Conservation (phyloP, 108 stramenopile genomes). For the Seminavis robusta region DNA sequence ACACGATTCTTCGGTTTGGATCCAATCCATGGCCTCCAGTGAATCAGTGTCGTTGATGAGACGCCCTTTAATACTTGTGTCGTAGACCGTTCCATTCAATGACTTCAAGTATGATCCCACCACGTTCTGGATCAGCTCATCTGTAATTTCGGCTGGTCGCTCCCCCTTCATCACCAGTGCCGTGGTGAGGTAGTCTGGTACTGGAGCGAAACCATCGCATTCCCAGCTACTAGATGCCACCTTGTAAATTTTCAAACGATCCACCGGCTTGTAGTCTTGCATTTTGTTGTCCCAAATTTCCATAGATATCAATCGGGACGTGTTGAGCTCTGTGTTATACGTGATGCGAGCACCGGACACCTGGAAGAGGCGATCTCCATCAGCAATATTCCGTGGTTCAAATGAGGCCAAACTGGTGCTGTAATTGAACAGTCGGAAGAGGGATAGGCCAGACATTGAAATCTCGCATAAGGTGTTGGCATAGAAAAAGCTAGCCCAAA, state of each 20-base stretch:
- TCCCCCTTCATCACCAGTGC: slow-evolving; percentile 33
- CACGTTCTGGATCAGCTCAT: slow-evolving; percentile 22
- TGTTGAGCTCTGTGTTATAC: slow-evolving; percentile 36
- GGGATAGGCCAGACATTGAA: slow-evolving; percentile 27
- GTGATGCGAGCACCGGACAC: slow-evolving; percentile 43
- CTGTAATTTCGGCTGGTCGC: slow-evolving; percentile 12
- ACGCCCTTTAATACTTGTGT: slow-evolving; percentile 21
- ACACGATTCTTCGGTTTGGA: slow-evolving; percentile 27
- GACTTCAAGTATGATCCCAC: slow-evolving; percentile 25
- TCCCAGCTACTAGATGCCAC: slow-evolving; percentile 42
- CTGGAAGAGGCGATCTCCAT: slow-evolving; percentile 44
- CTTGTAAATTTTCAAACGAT: slow-evolving; percentile 40
- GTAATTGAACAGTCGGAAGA: slow-evolving; percentile 43
- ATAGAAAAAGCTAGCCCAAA: slow-evolving; percentile 41
- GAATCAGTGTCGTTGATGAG: slow-evolving; percentile 29
- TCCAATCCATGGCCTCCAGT: slow-evolving; percentile 10
- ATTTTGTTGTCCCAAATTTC: slow-evolving; percentile 30
- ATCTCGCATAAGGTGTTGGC: slow-evolving; percentile 40
- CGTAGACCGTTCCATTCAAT: slow-evolving; percentile 17
- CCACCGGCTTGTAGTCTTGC: slow-evolving; percentile 28
- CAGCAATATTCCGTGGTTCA: slow-evolving; percentile 14
- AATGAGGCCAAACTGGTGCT: slow-evolving; percentile 37
- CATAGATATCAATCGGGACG: slow-evolving; percentile 13
- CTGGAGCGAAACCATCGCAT: slow-evolving; percentile 37
- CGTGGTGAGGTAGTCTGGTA: slow-evolving; percentile 12